These are phyloP conservation scores for Zalaria obscura DNA, from an alignment of 2,329 filamentous ascomycete species.

Conservation along the genomic window DNA sequence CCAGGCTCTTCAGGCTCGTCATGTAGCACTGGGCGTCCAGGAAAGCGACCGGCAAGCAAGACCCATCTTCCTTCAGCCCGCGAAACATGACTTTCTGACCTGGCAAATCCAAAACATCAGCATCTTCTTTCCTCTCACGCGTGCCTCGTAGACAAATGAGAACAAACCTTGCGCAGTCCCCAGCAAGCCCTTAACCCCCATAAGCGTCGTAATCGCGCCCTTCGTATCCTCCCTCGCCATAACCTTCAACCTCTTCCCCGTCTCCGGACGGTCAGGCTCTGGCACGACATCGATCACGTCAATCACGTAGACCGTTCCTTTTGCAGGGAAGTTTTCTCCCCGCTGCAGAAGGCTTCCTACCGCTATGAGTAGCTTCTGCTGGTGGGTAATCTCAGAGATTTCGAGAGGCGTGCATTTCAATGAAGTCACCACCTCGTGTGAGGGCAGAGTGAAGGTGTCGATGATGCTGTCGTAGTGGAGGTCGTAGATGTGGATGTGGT, in stretches of 20 bases:
- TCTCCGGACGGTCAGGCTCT: conserved; percentile 72
- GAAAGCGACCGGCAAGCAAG: conserved; percentile 84
- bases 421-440: conserved; percentile 64
- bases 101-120: not conserved
- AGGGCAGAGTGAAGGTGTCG: conserved; percentile 59
- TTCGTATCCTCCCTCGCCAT: conserved; percentile 84
- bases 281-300: conserved; percentile 87
- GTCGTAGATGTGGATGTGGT: conserved; percentile 64
- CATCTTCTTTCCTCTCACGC: not conserved
- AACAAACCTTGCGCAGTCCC: conserved; percentile 56
- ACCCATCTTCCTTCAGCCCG: conserved; percentile 88
- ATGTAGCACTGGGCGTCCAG: conserved; percentile 97
- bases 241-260: conserved; percentile 70
- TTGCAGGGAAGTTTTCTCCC: conserved; percentile 79
- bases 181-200: conserved; percentile 79
- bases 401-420: conserved; percentile 77
- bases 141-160: not conserved
- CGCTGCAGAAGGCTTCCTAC: conserved; percentile 77
- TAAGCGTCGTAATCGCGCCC: conserved; percentile 73
- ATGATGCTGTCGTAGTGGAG: conserved; percentile 66
- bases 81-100: conserved; percentile 96
- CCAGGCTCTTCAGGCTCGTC: conserved; percentile 68
- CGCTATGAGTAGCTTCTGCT: conserved; percentile 66
- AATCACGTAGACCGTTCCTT: conserved; percentile 77
- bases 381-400: conserved; percentile 79